Percentiles rank a stretch among this genome's conserved stretches.
These are phyloP conservation scores for Gracilaria domingensis DNA, from an alignment of 23 red algal genomes.

Conservation along the genomic window DNA sequence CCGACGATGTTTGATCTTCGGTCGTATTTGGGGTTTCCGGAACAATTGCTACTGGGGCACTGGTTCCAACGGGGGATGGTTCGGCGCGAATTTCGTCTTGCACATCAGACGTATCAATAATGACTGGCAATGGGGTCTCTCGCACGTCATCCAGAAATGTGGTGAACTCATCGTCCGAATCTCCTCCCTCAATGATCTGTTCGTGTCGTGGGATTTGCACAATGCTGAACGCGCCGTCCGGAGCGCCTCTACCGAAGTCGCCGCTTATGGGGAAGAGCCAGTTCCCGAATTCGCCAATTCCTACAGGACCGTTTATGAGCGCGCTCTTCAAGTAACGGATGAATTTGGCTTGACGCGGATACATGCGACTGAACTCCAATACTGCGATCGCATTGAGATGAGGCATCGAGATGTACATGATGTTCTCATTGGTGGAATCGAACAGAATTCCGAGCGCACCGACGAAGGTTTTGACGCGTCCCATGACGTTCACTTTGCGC, in stretches of 20 bases:
- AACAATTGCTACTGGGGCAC: slow-evolving; percentile 33
- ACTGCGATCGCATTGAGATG: slow-evolving; percentile 69
- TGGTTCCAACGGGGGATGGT: slow-evolving; percentile 34
- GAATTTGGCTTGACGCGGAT: slow-evolving; percentile 56
- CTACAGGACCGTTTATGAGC: slow-evolving; percentile 49
- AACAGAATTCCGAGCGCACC: slow-evolving; percentile 63
- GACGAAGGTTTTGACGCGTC: slow-evolving; percentile 36
- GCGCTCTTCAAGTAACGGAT: slow-evolving; percentile 58
- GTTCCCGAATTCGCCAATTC: slow-evolving; percentile 53
- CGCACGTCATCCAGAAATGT: slow-evolving; percentile 27
- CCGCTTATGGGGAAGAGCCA: slow-evolving; percentile 58
- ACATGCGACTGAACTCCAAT: slow-evolving; percentile 35
- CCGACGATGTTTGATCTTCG: not conserved
- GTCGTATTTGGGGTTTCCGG: not conserved
- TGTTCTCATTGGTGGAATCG: slow-evolving; percentile 66
- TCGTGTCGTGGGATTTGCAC: slow-evolving; percentile 41
- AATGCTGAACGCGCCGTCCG: slow-evolving; percentile 3
- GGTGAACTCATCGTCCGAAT: slow-evolving; percentile 29
- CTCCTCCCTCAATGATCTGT: slow-evolving; percentile 28
- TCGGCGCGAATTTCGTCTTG: slow-evolving; percentile 1
- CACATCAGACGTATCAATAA: slow-evolving; percentile 4
- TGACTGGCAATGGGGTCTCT: slow-evolving; percentile 13
- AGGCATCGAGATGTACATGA: slow-evolving; percentile 71
- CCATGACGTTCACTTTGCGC: slow-evolving; percentile 42
- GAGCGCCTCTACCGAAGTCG: not conserved